Conservation (phyloP, 2,329 filamentous ascomycete genomes). For the Drechslerella dactyloides region DNA sequence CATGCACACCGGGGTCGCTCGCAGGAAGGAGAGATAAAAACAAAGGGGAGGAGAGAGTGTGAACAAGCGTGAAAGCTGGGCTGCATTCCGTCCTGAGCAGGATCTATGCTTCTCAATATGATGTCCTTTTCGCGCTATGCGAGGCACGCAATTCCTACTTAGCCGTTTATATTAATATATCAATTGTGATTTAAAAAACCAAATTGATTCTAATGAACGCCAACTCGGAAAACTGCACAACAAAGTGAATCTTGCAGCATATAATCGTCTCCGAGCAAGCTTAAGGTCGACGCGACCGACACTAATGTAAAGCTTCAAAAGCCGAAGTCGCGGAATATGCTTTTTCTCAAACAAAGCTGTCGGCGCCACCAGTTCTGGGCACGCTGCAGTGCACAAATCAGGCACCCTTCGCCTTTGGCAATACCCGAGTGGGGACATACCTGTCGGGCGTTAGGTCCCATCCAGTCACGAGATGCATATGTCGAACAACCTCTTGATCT, state of each 20-base stretch:
- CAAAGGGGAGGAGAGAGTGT: background rate
- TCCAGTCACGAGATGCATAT: conserved; percentile 28
- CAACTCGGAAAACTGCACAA: background rate
- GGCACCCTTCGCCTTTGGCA: conserved; percentile 17
- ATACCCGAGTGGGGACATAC: conserved; percentile 13
- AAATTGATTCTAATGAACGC: conserved; percentile 4
- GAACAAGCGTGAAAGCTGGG: conserved; percentile 9
- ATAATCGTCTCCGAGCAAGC: background rate
- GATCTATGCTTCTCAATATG: conserved; percentile 16
- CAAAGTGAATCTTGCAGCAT: conserved; percentile 1
- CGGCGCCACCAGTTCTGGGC: conserved; percentile 11
- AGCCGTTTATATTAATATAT: background rate
- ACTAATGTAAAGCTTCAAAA: background rate
- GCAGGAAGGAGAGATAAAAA: background rate
- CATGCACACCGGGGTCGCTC: conserved; percentile 11
- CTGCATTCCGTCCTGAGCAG: conserved; percentile 30
- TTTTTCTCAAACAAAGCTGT: conserved; percentile 11
- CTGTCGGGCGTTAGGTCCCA: conserved; percentile 18
- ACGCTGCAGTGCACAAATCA: conserved; percentile 19
- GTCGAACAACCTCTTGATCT: conserved; percentile 23
- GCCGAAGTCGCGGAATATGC: background rate
- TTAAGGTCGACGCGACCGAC: no score
- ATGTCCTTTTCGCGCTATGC: conserved; percentile 6
- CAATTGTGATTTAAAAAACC: background rate
- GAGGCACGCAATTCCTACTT: conserved; percentile 7